A percentile compares a stretch with the other conserved stretches of the same genome.
phyloP scores from a whole-genome alignment of 352 stramenopile genomes.

The Phytophthora colocasiae region DNA sequence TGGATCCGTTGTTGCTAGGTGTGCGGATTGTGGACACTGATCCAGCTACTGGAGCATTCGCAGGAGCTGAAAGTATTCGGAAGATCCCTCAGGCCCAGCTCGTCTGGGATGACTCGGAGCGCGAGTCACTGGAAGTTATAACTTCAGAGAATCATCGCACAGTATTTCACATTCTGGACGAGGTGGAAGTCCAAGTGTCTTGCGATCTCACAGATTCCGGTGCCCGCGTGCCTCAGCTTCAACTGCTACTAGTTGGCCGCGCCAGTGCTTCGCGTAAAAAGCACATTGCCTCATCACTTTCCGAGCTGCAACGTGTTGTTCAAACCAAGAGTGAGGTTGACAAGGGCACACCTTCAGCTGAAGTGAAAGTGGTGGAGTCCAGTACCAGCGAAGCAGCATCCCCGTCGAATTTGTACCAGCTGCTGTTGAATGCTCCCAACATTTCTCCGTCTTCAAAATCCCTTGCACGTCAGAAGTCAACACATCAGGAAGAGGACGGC shows the following conservation, averaged over 20 bases:
- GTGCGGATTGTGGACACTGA: slow-evolving; percentile 70
- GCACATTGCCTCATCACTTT: slow-evolving; percentile 47
- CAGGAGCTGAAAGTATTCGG: slow-evolving; percentile 61
- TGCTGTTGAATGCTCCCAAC: slow-evolving; percentile 35
- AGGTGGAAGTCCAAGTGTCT: slow-evolving; percentile 82
- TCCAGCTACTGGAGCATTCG: slow-evolving; percentile 69
- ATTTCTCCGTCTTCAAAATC: slow-evolving; percentile 48
- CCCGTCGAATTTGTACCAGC: slow-evolving; percentile 44
- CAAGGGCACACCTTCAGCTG: background rate
- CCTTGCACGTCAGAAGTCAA: slow-evolving; percentile 20
- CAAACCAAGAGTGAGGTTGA: slow-evolving; percentile 50
- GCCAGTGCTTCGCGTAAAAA: slow-evolving; percentile 47
- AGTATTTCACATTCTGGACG: slow-evolving; percentile 71
- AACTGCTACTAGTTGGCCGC: slow-evolving; percentile 71
- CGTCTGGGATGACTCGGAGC: slow-evolving; percentile 36
- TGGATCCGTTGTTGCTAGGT: slow-evolving; percentile 77
- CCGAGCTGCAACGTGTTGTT: slow-evolving; percentile 72
- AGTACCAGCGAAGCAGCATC: slow-evolving; percentile 2
- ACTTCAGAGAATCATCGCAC: slow-evolving; percentile 24
- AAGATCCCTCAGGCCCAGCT: slow-evolving; percentile 64
- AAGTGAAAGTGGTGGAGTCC: background rate
- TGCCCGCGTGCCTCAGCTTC: slow-evolving; percentile 79
- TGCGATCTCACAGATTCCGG: slow-evolving; percentile 75
- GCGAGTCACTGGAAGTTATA: slow-evolving; percentile 40
- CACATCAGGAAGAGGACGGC: slow-evolving; percentile 22